Conservation (phyloP, 768 basidiomycete genomes). For the Suillus spraguei region DNA sequence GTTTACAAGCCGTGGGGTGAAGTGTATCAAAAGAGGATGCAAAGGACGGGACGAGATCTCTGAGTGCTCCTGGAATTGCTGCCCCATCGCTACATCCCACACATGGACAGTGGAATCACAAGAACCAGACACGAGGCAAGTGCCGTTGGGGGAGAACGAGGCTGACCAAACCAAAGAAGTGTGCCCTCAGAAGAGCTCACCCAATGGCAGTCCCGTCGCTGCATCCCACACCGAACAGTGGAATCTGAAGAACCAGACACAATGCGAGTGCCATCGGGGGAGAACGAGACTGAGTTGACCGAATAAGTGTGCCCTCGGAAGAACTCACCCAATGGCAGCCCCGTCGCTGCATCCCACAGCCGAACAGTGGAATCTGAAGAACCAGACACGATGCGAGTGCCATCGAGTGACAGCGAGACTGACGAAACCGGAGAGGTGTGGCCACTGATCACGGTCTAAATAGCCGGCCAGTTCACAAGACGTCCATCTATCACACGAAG, state of each 20-base stretch:
- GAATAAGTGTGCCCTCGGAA: conserved; percentile 9
- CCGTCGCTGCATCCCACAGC: conserved; percentile 8
- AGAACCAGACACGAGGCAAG: background rate
- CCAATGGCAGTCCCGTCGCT: conserved; percentile 20
- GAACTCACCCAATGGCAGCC: background rate
- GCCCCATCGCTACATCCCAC: background rate
- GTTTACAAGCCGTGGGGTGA: no score
- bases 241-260: background rate
- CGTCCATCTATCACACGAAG: no score
- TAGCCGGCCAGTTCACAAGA: no score
- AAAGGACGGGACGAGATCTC: no score
- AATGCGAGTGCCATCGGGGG: conserved; percentile 5
- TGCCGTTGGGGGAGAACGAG: background rate
- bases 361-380: conserved; percentile 16
- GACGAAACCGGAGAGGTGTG: conserved; percentile 6
- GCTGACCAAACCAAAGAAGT: background rate
- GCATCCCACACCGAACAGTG: conserved; percentile 16
- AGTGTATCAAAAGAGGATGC: no score
- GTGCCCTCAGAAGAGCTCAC: background rate
- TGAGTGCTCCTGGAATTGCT: no score
- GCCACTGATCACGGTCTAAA: background rate
- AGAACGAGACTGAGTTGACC: conserved; percentile 6
- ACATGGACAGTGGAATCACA: background rate
- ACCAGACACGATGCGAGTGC: conserved; percentile 11
- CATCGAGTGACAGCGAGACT: conserved; percentile 17